Conservation (phyloP, 2,329 filamentous ascomycete genomes). For the Botryotinia convoluta region DNA sequence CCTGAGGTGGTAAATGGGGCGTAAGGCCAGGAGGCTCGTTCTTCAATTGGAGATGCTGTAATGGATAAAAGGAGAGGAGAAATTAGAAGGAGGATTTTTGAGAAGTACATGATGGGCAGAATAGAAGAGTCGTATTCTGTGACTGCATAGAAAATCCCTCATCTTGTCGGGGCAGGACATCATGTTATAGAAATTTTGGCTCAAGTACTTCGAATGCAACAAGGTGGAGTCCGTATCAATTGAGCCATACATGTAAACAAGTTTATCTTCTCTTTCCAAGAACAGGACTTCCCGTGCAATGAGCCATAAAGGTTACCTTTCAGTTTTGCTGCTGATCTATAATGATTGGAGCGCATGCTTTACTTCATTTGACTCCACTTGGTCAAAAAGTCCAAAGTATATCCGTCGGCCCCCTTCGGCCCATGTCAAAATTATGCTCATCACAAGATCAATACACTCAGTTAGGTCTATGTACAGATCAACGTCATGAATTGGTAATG, state of each 20-base stretch:
- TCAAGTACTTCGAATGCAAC: neutral
- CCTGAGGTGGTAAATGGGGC: constrained; percentile 17
- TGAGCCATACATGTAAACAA: neutral
- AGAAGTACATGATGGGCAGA: constrained; percentile 11
- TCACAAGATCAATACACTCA: neutral
- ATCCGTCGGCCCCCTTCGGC: no score
- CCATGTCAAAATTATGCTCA: neutral
- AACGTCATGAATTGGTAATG: neutral
- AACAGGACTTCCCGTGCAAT: neutral
- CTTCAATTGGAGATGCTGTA: neutral
- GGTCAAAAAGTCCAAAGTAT: neutral
- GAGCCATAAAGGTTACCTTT: neutral
- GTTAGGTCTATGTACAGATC: neutral
- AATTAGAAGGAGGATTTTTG: neutral
- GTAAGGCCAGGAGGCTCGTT: constrained; percentile 13
- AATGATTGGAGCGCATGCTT: constrained; percentile 16
- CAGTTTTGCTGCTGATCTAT: no score
- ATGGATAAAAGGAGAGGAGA: constrained; percentile 1
- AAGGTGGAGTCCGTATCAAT: neutral
- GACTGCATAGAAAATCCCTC: neutral
- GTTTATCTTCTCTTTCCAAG: neutral
- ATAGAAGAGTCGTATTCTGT: neutral
- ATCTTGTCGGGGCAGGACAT: neutral
- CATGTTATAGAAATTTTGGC: constrained; percentile 6
- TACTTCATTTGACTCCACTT: neutral